Conservation (phyloP, 164 flowering plant species). For the Annona cherimola region DNA sequence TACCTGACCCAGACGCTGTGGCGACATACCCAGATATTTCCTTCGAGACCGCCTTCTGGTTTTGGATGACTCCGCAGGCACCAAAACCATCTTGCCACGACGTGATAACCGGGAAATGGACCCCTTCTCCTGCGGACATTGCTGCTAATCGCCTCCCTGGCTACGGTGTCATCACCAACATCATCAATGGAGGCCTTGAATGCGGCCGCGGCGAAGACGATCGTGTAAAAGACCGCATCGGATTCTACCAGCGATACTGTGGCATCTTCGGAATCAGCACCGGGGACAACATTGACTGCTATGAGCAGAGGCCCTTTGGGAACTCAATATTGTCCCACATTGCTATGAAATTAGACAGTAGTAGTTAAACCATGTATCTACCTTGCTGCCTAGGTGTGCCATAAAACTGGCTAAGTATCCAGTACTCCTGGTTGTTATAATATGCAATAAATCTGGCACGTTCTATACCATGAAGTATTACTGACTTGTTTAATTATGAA, state of each 20-base stretch:
- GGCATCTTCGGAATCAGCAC: constrained; percentile 35
- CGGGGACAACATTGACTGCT: constrained; percentile 41
- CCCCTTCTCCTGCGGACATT: constrained; percentile 21
- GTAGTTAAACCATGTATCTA: too few relatives aligned
- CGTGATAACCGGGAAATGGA: constrained; percentile 30
- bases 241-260: constrained; percentile 37
- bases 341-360: background rate
- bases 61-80: too few relatives aligned
- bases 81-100: too few relatives aligned
- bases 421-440: too few relatives aligned
- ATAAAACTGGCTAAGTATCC: too few relatives aligned
- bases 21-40: too few relatives aligned
- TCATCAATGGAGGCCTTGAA: constrained; percentile 28
- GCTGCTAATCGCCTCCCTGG: constrained; percentile 27
- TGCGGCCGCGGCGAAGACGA: constrained; percentile 21
- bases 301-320: constrained; percentile 18
- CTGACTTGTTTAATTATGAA: too few relatives aligned
- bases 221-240: constrained; percentile 22
- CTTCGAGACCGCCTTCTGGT: too few relatives aligned
- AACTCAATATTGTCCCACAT: background rate
- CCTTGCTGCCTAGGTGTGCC: too few relatives aligned
- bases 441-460: too few relatives aligned
- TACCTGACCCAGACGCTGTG: constrained; percentile 29
- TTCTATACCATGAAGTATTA: too few relatives aligned
- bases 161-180: constrained; percentile 29